Conservation (phyloP, 2,329 filamentous ascomycete genomes). For the Neonectria magnoliae region DNA sequence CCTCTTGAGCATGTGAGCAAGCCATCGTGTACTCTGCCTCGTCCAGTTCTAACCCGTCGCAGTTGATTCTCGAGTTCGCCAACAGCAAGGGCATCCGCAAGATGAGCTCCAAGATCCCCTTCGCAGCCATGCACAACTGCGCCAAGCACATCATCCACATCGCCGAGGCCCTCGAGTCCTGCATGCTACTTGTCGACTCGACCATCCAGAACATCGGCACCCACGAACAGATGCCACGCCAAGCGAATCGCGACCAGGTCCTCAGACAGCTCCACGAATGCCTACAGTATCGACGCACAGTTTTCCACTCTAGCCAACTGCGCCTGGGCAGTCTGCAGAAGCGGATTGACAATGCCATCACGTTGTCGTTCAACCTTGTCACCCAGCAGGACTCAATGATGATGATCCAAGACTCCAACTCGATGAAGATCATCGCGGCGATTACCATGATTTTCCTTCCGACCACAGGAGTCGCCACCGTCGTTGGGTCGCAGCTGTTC, state of each 20-base stretch:
- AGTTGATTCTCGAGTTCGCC: constrained; percentile 42
- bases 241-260: constrained; percentile 24
- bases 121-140: constrained; percentile 44
- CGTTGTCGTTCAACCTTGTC: constrained; percentile 49
- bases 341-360: constrained; percentile 48
- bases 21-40: background rate
- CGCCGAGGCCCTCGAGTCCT: constrained; percentile 43
- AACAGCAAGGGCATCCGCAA: constrained; percentile 38
- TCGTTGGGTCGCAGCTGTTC: constrained; percentile 45
- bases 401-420: constrained; percentile 49
- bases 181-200: constrained; percentile 39
- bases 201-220: constrained; percentile 29
- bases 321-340: constrained; percentile 48
- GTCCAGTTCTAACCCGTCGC: constrained; percentile 1
- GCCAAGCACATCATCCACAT: constrained; percentile 46
- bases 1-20: constrained; percentile 42
- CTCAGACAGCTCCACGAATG: constrained; percentile 42
- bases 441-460: constrained; percentile 53
- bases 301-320: constrained; percentile 50
- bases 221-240: constrained; percentile 4
- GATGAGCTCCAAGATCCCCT: constrained; percentile 41
- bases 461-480: constrained; percentile 47
- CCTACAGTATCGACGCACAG: constrained; percentile 45
- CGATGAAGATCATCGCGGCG: constrained; percentile 50
- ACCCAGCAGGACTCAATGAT: constrained; percentile 50